These are phyloP conservation scores for Coniochaeta sp. DNA, from an alignment of 2,329 filamentous ascomycete species.

Conservation along the genomic window DNA sequence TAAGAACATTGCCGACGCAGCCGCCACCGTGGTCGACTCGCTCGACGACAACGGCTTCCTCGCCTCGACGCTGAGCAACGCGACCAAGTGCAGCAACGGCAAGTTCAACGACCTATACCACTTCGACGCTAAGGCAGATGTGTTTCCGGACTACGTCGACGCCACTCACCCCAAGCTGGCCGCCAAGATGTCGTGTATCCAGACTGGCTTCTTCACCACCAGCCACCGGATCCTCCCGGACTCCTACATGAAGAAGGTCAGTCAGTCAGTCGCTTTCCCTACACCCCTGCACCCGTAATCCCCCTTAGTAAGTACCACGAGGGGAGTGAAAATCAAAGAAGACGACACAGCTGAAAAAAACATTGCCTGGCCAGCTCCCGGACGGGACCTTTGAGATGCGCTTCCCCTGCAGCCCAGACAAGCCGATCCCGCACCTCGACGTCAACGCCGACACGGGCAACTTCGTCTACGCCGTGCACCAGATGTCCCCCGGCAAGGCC, in stretches of 20 bases:
- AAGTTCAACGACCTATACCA: slow-evolving; percentile 41
- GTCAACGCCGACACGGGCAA: slow-evolving; percentile 38
- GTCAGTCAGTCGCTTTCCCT: slow-evolving; percentile 26
- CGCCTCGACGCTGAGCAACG: slow-evolving; percentile 43
- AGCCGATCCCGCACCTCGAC: slow-evolving; percentile 33
- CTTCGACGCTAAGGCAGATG: slow-evolving; percentile 44
- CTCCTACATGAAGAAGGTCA: slow-evolving; percentile 38
- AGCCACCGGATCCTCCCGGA: slow-evolving; percentile 38
- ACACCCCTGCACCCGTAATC: background rate
- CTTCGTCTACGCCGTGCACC: slow-evolving; percentile 39
- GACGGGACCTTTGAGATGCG: slow-evolving; percentile 38
- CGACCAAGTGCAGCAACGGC: slow-evolving; percentile 35
- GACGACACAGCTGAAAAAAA: background rate
- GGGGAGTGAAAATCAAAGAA: background rate
- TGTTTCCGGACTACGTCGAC: slow-evolving; percentile 37
- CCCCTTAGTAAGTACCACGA: background rate
- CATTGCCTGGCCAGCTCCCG: slow-evolving; percentile 20
- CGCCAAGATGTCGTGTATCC: slow-evolving; percentile 42
- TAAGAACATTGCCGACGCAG: slow-evolving; percentile 48
- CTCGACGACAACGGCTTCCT: slow-evolving; percentile 41
- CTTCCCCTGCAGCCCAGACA: slow-evolving; percentile 33
- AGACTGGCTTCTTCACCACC: slow-evolving; percentile 40
- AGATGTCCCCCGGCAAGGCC: slow-evolving; percentile 38
- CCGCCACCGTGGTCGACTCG: slow-evolving; percentile 28
- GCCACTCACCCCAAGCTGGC: slow-evolving; percentile 34